Conservation (phyloP, 352 stramenopile genomes). For the Globisporangium mamillatum region DNA sequence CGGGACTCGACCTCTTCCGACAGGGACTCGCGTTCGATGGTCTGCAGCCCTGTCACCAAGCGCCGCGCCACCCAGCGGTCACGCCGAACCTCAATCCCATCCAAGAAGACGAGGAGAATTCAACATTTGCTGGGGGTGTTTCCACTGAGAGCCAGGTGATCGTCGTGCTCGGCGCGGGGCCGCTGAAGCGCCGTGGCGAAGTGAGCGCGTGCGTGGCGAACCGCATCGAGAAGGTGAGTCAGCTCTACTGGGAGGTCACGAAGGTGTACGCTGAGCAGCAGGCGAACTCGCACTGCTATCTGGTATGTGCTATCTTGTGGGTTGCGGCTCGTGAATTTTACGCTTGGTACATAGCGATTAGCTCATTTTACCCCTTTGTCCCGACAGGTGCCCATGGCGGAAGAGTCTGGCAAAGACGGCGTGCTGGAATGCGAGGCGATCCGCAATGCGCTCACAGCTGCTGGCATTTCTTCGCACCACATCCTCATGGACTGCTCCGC, state of each 20-base stretch:
- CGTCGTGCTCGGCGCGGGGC: conserved; percentile 42
- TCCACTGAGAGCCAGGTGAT: conserved; percentile 37
- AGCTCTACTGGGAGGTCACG: conserved; percentile 58
- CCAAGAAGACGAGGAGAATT: conserved; percentile 36
- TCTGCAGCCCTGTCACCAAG: conserved; percentile 30
- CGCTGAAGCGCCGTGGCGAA: conserved; percentile 28
- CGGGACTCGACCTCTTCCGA: conserved; percentile 61
- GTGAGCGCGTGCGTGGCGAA: conserved; percentile 26
- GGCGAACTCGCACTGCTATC: conserved; percentile 38
- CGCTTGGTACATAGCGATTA: background rate
- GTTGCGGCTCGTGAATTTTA: background rate
- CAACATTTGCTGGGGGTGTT: conserved; percentile 1
- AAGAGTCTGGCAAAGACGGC: conserved; percentile 36
- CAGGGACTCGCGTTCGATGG: conserved; percentile 51
- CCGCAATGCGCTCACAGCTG: conserved; percentile 44
- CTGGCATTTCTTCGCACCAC: conserved; percentile 62
- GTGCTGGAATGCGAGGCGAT: conserved; percentile 49
- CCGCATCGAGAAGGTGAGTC: conserved; percentile 38
- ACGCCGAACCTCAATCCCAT: conserved; percentile 54
- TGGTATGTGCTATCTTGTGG: conserved; percentile 20
- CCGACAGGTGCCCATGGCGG: conserved; percentile 30
- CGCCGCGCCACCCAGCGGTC: conserved; percentile 41
- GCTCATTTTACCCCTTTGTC: conserved; percentile 8
- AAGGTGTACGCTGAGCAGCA: conserved; percentile 34
- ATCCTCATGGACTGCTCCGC: conserved; percentile 69